Evolutionary conservation across 208 protist species (phyloP).

Genomic region (Blechomonas ayalai): DNA sequence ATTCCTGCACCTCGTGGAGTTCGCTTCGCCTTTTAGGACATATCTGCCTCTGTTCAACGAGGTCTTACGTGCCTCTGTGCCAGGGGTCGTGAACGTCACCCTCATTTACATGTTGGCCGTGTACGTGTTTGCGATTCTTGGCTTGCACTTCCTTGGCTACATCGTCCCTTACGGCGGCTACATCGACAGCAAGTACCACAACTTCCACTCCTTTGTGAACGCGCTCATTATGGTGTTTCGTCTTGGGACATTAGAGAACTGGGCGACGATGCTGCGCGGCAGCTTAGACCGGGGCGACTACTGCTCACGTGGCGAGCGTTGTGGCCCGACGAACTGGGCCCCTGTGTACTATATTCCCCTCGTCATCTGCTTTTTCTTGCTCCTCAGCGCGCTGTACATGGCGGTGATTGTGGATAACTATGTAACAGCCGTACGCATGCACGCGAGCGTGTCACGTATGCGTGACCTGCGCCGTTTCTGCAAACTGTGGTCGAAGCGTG

Average conservation of each 20-base stretch:
- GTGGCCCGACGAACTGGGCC: constrained; percentile 68
- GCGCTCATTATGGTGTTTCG: constrained; percentile 85
- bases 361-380: constrained; percentile 66
- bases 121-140: constrained; percentile 87
- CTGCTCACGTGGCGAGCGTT: constrained; percentile 34
- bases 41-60: constrained; percentile 59
- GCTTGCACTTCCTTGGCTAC: constrained; percentile 84
- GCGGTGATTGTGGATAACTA: constrained; percentile 82
- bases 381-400: constrained; percentile 77
- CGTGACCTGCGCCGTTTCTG: constrained; percentile 73
- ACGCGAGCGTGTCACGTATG: constrained; percentile 52
- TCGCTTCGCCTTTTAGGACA: constrained; percentile 39
- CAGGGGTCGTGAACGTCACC: constrained; percentile 68
- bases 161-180: constrained; percentile 61
- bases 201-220: constrained; percentile 82
- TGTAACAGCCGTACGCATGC: constrained; percentile 66
- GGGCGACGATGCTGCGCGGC: constrained; percentile 75
- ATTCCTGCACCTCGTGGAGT: constrained; percentile 42
- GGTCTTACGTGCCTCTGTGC: constrained; percentile 54
- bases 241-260: constrained; percentile 83
- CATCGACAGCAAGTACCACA: constrained; percentile 79
- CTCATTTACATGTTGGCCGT: constrained; percentile 73
- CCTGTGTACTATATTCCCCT: constrained; percentile 82
- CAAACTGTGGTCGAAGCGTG: constrained; percentile 53
- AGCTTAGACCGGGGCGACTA: constrained; percentile 53